Conservation (phyloP, 2,329 filamentous ascomycete species). For the Massarina eburnea region DNA sequence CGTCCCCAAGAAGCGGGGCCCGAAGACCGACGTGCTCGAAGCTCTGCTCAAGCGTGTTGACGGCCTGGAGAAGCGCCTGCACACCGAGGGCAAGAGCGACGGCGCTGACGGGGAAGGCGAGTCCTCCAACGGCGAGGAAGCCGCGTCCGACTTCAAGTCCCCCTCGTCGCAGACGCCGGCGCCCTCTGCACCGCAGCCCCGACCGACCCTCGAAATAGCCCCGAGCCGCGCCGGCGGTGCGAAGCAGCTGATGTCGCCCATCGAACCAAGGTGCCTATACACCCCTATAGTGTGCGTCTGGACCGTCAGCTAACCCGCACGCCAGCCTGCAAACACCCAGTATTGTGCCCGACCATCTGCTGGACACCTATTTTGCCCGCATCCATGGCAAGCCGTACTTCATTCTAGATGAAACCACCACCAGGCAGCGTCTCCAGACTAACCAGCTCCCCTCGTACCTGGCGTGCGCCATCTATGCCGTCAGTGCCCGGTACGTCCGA, state of each 20-base stretch:
- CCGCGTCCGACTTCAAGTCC: slow-evolving; percentile 14
- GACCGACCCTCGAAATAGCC: slow-evolving; percentile 28
- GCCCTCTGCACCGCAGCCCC: slow-evolving; percentile 19
- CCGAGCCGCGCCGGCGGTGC: slow-evolving; percentile 23
- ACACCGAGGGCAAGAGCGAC: slow-evolving; percentile 54
- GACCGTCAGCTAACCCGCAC: no score
- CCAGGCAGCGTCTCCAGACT: slow-evolving; percentile 70
- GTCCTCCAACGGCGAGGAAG: slow-evolving; percentile 26
- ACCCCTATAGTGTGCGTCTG: neutral
- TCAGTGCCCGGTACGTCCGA: slow-evolving; percentile 45
- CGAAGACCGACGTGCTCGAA: slow-evolving; percentile 87
- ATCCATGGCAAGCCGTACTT: slow-evolving; percentile 82
- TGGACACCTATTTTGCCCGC: slow-evolving; percentile 78
- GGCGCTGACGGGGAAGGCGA: slow-evolving; percentile 31
- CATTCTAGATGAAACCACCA: slow-evolving; percentile 75
- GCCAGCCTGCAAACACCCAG: slow-evolving; percentile 43
- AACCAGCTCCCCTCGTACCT: slow-evolving; percentile 62
- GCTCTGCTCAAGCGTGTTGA: slow-evolving; percentile 83
- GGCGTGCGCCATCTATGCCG: slow-evolving; percentile 56
- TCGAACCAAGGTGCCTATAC: slow-evolving; percentile 42
- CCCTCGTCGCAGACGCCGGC: slow-evolving; percentile 3
- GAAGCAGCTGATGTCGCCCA: slow-evolving; percentile 39
- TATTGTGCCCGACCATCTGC: slow-evolving; percentile 62
- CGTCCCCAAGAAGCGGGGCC: slow-evolving; percentile 84
- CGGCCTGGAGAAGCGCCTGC: slow-evolving; percentile 77